phyloP scores from a whole-genome alignment of 208 protist species.

The Tritrichomonas musculus region DNA sequence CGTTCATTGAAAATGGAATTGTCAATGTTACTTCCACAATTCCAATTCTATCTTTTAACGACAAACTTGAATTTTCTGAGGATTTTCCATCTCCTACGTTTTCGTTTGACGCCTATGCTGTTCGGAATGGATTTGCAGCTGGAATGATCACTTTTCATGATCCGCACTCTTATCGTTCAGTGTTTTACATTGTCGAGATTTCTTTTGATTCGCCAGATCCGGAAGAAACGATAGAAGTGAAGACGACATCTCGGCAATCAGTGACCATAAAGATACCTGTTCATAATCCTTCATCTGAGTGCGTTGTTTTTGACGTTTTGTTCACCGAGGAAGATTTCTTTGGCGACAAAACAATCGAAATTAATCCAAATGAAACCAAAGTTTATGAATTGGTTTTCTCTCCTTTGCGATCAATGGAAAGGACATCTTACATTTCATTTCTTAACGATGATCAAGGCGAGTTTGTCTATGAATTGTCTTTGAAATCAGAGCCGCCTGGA shows the following conservation, averaged over 20 bases:
- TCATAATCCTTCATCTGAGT: neutral
- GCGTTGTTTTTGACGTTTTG: neutral
- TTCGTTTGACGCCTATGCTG: neutral
- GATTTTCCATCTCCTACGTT: neutral
- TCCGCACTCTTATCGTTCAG: neutral
- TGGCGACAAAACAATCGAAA: neutral
- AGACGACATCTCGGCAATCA: neutral
- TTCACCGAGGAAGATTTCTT: neutral
- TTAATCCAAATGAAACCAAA: neutral
- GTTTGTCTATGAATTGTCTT: neutral
- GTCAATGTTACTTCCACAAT: neutral
- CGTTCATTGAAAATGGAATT: neutral
- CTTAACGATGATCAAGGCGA: neutral
- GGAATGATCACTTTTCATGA: neutral
- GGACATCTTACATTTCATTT: neutral
- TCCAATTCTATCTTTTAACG: neutral
- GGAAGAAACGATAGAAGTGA: neutral
- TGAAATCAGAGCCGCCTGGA: neutral
- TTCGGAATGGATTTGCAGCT: neutral
- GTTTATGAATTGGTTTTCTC: neutral
- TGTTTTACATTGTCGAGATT: neutral
- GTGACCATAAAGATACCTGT: neutral
- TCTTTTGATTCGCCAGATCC: neutral
- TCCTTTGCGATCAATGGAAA: neutral
- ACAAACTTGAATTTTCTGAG: neutral